These are phyloP conservation scores for Paraphaeosphaeria sporulosa DNA, from an alignment of 2,329 filamentous ascomycete species.

Conservation along the genomic window DNA sequence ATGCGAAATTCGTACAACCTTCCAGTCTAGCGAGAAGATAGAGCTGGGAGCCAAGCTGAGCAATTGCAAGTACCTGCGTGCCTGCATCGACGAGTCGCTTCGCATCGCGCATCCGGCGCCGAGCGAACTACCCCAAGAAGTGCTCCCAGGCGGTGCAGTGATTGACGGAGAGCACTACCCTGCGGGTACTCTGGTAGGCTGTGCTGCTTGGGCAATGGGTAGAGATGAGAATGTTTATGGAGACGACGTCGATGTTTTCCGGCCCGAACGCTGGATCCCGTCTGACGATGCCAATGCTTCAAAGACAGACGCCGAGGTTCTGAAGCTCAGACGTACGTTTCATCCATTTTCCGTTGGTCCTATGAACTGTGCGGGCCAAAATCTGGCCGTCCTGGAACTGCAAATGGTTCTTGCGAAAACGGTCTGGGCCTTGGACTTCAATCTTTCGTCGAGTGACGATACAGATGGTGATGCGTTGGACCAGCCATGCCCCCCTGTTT, in stretches of 20 bases:
- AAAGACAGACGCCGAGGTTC: conserved; percentile 9
- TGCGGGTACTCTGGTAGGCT: conserved; percentile 22
- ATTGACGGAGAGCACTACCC: conserved; percentile 23
- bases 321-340: conserved; percentile 12
- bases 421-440: conserved; percentile 13
- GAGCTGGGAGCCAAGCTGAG: conserved; percentile 9
- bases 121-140: conserved; percentile 18
- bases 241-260: conserved; percentile 16
- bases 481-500: conserved; percentile 7
- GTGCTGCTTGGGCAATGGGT: conserved; percentile 20
- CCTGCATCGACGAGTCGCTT: conserved; percentile 20
- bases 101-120: conserved; percentile 16
- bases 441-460: conserved; percentile 4
- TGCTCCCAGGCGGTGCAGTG: conserved; percentile 20
- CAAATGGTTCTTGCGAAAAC: conserved; percentile 15
- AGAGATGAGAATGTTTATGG: conserved; percentile 17
- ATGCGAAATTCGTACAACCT: conserved; percentile 16
- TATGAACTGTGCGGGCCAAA: conserved; percentile 20
- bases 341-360: conserved; percentile 21
- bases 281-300: background rate
- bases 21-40: conserved; percentile 16
- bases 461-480: conserved; percentile 1
- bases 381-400: conserved; percentile 17
- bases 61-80: conserved; percentile 18
- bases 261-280: conserved; percentile 22